Conservation (phyloP, 108 stramenopile species). For the Aureococcus anophagefferens region DNA sequence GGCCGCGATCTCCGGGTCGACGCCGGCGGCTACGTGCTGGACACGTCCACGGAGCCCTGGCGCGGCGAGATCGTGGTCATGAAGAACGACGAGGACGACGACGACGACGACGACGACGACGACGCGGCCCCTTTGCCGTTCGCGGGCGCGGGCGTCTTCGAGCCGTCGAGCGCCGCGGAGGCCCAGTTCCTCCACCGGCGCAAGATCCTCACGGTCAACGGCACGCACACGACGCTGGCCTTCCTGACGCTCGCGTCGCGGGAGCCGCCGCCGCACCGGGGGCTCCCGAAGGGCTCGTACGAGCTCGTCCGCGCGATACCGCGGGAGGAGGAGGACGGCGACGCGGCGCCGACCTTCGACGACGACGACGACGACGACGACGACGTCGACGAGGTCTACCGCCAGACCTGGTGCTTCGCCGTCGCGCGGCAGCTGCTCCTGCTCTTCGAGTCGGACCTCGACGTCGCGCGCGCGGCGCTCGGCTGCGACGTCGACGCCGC, state of each 20-base stretch:
- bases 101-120: neutral
- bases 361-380: neutral
- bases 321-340: too few relatives aligned
- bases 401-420: neutral
- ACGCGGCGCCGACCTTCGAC: too few relatives aligned
- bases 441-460: neutral
- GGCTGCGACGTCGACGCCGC: neutral
- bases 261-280: neutral
- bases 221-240: neutral
- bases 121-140: neutral
- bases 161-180: neutral
- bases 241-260: neutral
- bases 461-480: neutral
- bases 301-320: neutral
- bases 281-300: neutral
- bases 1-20: neutral
- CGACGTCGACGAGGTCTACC: neutral
- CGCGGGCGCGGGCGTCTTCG: neutral
- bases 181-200: conserved; percentile 1
- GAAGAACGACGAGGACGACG: neutral
- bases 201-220: neutral
- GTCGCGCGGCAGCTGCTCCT: neutral
- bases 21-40: neutral
- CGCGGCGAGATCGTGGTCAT: neutral
- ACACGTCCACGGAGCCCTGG: neutral